Conservation (phyloP, 306 rosid species). For the Cicer chorassanicum region DNA sequence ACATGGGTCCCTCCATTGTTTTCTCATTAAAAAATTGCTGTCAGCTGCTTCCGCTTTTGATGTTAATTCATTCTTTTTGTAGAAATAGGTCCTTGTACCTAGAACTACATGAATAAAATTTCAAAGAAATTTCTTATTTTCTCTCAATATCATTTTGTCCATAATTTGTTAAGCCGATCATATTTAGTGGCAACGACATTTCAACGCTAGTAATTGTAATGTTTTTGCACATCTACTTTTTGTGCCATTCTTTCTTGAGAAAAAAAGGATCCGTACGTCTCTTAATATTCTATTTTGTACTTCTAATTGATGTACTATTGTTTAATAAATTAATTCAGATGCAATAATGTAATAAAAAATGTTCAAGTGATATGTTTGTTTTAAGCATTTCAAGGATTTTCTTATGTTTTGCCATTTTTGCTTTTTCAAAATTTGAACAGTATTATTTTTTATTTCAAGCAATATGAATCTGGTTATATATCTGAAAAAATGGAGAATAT, state of each 20-base stretch:
- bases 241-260: background rate
- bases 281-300: no score
- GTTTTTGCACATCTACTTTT: background rate
- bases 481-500: no score
- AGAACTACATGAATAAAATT: constrained; percentile 72
- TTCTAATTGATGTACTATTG: background rate
- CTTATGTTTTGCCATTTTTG: no score
- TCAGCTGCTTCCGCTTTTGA: constrained; percentile 66
- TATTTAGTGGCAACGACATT: background rate
- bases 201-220: background rate
- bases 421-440: background rate
- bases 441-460: background rate
- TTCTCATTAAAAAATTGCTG: constrained; percentile 36
- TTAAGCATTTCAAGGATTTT: background rate
- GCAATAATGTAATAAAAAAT: background rate
- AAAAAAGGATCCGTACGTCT: no score
- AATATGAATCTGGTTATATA: background rate
- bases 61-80: constrained; percentile 75
- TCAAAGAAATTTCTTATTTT: constrained; percentile 49
- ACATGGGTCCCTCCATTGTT: constrained; percentile 52
- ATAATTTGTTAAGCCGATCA: background rate
- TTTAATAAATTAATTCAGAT: no score
- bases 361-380: background rate
- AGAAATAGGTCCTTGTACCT: constrained; percentile 63
- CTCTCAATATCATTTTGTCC: background rate